Conservation (phyloP, 495 filamentous ascomycete genomes). For the Annulohypoxylon nitens region DNA sequence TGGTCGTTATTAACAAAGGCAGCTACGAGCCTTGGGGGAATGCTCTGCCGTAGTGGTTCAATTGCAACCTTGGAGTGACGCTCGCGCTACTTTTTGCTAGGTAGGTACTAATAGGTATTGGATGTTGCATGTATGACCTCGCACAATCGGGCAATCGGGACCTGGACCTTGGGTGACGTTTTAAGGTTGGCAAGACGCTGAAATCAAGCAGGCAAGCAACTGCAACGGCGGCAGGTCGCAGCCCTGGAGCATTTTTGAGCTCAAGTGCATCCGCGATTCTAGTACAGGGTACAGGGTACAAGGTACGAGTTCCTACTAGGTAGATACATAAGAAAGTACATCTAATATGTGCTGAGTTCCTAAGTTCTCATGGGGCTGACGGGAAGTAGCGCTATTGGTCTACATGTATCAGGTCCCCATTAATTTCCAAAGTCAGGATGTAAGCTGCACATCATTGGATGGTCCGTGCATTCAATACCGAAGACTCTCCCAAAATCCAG, state of each 20-base stretch:
- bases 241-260: neutral
- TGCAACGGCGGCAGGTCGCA: neutral
- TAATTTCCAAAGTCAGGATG: constrained; percentile 30
- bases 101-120: neutral
- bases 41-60: constrained; percentile 36
- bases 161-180: constrained; percentile 13
- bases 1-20: constrained; percentile 22
- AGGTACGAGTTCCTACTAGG: neutral
- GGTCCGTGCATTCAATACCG: constrained; percentile 26
- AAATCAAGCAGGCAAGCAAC: constrained; percentile 15
- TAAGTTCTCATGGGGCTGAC: constrained; percentile 29
- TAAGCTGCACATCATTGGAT: constrained; percentile 40
- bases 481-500: neutral
- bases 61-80: constrained; percentile 34
- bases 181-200: constrained; percentile 21
- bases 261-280: neutral
- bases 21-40: constrained; percentile 36
- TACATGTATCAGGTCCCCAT: neutral
- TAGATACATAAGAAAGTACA: neutral
- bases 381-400: constrained; percentile 47
- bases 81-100: constrained; percentile 35
- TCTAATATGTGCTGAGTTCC: neutral
- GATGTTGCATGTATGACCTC: constrained; percentile 22
- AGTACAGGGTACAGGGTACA: neutral
- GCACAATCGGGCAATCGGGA: constrained; percentile 32